Evolutionary conservation across 1,284 basidiomycete genomes (phyloP).

Genomic region (Pterulicium gracile): DNA sequence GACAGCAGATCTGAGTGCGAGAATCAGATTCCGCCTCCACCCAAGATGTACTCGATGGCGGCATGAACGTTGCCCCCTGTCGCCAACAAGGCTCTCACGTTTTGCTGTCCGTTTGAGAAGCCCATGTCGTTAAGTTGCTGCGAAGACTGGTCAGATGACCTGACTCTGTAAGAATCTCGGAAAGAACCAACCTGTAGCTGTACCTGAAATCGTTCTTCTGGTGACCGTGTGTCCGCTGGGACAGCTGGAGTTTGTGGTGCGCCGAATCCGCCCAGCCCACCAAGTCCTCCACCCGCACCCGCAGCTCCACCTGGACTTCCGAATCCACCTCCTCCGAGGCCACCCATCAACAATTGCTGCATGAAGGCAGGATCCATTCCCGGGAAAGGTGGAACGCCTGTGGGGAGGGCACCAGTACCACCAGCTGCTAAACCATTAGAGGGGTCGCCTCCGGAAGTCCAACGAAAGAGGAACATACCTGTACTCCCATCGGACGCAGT

Average conservation of each 20-base stretch:
- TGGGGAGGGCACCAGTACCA: slow-evolving; percentile 14
- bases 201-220: slow-evolving; percentile 84
- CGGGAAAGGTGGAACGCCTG: slow-evolving; percentile 21
- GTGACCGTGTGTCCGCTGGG: slow-evolving; percentile 59
- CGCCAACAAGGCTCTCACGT: slow-evolving; percentile 78
- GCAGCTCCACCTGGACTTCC: no score
- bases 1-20: background rate
- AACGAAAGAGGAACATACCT: slow-evolving; percentile 9
- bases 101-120: slow-evolving; percentile 76
- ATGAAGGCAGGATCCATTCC: slow-evolving; percentile 36
- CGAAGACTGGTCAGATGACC: slow-evolving; percentile 3
- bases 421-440: background rate
- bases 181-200: slow-evolving; percentile 55
- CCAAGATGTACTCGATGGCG: slow-evolving; percentile 85
- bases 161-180: no score
- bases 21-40: slow-evolving; percentile 60
- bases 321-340: slow-evolving; percentile 4
- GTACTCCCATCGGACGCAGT: slow-evolving; percentile 14
- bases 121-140: slow-evolving; percentile 87
- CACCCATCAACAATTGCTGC: slow-evolving; percentile 33
- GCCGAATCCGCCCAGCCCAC: slow-evolving; percentile 17
- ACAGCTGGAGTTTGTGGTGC: slow-evolving; percentile 25
- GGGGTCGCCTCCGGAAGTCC: background rate
- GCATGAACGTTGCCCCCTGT: slow-evolving; percentile 85
- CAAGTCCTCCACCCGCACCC: no score